A percentile compares a stretch with the other conserved stretches of the same genome.
Evolutionary conservation across 176 grass and related monocot species (phyloP).

Genomic region (Guadua angustifolia): DNA sequence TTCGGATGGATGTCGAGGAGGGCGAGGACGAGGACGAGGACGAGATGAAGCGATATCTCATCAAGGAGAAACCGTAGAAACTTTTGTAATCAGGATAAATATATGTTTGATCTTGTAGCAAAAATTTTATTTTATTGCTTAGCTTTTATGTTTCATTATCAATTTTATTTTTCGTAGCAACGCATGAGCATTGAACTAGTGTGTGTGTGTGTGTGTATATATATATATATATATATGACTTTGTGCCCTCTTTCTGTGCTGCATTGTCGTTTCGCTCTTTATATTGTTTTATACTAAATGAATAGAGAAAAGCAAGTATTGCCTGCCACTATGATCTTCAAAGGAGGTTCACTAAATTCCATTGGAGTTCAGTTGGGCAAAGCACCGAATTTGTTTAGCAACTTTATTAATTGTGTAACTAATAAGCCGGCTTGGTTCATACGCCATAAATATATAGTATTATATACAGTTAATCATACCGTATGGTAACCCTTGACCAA

Average conservation of each 20-base stretch:
- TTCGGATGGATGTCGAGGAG: too few species aligned
- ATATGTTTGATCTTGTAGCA: too few species aligned
- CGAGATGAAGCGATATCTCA: too few species aligned
- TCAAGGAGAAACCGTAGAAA: too few species aligned
- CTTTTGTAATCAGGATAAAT: too few species aligned
- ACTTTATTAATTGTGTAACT: constrained; percentile 22
- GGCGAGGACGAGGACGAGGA: too few species aligned
- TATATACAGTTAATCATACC: constrained; percentile 15
- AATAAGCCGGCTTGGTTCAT: constrained; percentile 30
- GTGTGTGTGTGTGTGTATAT: too few species aligned
- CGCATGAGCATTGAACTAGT: too few species aligned
- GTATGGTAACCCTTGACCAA: background rate
- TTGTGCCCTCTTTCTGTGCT: background rate
- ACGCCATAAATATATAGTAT: constrained; percentile 24
- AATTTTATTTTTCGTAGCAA: too few species aligned
- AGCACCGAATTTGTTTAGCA: constrained; percentile 25
- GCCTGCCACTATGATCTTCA: constrained; percentile 42
- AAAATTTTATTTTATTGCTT: too few species aligned
- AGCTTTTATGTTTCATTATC: too few species aligned
- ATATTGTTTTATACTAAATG: background rate
- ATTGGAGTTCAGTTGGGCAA: constrained; percentile 26
- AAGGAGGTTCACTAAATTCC: constrained; percentile 39
- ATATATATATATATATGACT: background rate
- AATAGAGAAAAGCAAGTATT: constrained; percentile 6
- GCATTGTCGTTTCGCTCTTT: background rate